A percentile compares a stretch with the other conserved stretches of the same genome.
Evolutionary conservation across 1,284 basidiomycete species (phyloP).

Genomic region (Hymenochaete sp.): DNA sequence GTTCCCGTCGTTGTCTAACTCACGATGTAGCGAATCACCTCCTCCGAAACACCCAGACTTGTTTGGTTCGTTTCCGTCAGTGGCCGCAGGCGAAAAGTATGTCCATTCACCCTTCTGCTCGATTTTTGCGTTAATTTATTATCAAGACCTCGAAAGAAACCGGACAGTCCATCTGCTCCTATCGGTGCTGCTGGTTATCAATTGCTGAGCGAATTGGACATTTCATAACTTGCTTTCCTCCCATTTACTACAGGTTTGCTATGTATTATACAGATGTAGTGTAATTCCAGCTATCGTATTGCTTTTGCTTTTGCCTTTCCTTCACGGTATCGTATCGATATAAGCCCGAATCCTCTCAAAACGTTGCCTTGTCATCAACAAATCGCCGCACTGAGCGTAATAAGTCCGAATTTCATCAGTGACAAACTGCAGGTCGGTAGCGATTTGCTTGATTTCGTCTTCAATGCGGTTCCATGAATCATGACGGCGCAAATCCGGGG

Average conservation of each 20-base stretch:
- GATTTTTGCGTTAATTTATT: not conserved
- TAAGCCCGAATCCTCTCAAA: constrained; percentile 13
- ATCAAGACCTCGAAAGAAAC: constrained; percentile 54
- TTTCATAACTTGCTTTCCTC: constrained; percentile 1
- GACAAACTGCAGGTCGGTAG: constrained; percentile 11
- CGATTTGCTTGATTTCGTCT: constrained; percentile 9
- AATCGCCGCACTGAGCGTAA: constrained; percentile 8
- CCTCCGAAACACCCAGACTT: constrained; percentile 95
- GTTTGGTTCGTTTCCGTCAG: constrained; percentile 93
- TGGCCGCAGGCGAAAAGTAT: constrained; percentile 95
- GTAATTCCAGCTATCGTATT: not conserved
- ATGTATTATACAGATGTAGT: not conserved
- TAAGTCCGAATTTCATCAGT: constrained; percentile 10
- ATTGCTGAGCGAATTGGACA: constrained; percentile 11
- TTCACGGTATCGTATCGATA: constrained; percentile 13
- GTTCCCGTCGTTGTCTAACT: constrained; percentile 8
- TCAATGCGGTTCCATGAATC: constrained; percentile 4
- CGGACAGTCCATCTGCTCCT: constrained; percentile 71
- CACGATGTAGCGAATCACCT: constrained; percentile 74
- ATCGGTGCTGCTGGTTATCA: constrained; percentile 32
- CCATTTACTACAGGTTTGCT: not conserved
- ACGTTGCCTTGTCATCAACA: constrained; percentile 10
- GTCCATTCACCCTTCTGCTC: not conserved
- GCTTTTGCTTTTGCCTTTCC: not conserved
- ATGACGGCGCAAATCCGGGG: constrained; percentile 11